phyloP scores from a whole-genome alignment of 2,329 filamentous ascomycete genomes.

The Xylaria polymorpha region DNA sequence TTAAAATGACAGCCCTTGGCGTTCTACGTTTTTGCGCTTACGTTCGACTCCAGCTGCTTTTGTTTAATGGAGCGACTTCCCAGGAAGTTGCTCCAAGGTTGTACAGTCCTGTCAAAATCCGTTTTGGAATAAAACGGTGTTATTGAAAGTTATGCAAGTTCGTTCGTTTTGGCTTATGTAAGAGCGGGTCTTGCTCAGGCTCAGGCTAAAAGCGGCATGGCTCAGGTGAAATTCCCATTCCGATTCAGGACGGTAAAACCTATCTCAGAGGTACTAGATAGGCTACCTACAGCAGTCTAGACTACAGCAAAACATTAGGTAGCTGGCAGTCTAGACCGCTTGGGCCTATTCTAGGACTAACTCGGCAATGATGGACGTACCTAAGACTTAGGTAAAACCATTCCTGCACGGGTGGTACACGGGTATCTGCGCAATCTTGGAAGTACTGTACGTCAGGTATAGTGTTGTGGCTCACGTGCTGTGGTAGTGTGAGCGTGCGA shows the following conservation, averaged over 20 bases:
- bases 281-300: conserved; percentile 8
- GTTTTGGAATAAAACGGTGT: conserved; percentile 13
- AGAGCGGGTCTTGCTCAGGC: background rate
- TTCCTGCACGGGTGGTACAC: background rate
- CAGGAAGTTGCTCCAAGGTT: conserved; percentile 8
- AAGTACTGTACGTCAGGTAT: background rate
- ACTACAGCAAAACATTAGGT: background rate
- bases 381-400: conserved; percentile 4
- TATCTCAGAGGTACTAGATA: no score
- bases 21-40: conserved; percentile 10
- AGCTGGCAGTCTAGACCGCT: conserved; percentile 28
- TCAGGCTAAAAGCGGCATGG: conserved; percentile 1
- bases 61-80: conserved; percentile 8
- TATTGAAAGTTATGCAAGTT: conserved; percentile 10
- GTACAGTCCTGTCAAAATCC: conserved; percentile 3
- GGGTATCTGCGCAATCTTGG: no score
- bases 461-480: background rate
- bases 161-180: conserved; percentile 1
- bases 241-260: no score
- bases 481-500: background rate
- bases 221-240: conserved; percentile 3
- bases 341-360: conserved; percentile 1
- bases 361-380: background rate
- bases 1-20: no score
- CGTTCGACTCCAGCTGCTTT: conserved; percentile 4